Evolutionary conservation across 2,329 filamentous ascomycete genomes (phyloP), one percentile per base, ranked within the genome.

Genomic region (Biscogniauxia marginata): DNA sequence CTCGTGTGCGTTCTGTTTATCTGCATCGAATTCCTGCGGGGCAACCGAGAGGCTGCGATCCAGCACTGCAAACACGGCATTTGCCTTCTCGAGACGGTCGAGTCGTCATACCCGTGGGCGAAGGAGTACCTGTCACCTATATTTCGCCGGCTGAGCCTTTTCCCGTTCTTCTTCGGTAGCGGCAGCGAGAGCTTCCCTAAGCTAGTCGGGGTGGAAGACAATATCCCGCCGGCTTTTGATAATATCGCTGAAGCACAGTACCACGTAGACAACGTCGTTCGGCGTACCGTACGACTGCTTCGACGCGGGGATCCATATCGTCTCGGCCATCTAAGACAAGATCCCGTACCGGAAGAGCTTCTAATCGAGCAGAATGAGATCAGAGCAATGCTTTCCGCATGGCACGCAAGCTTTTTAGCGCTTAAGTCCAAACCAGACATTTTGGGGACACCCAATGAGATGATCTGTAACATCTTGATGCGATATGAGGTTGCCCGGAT

Each of bases 21-120:
- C 34, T 78, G 75, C 57, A 73, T 79, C 52, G 76, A 78, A 58
- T 71, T 76, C 54, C 63, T 78, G 1, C 70, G 71, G 0, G 74
- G 70, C 7, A 69, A 77, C 61, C 63, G 63, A 18, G 60, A 67
- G 5, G 65, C 68, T 3, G 76, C 74, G 0, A 66, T 72, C 4
- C 65, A 65, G 7, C 76, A 79, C 53, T 71, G 69, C 4, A 67
- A 66, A 0, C 75, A 77, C 53, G 76, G 76, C 8, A 67, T 75
- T 16, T 59, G 59, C 16, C 68, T 78, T 1, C 65, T 76, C 6
- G 71, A 71, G 50, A 61, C 61, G n/a, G 61, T 66, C 11, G 56
- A 62, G 24, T 49, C 55, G 8, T 58, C 62, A 1, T 66, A 57
- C 18, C 65, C 71, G 3, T 72, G 71, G 70, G 63, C 65, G 3